phyloP scores from a whole-genome alignment of 495 filamentous ascomycete genomes.

The Trypethelium eluteriae region DNA sequence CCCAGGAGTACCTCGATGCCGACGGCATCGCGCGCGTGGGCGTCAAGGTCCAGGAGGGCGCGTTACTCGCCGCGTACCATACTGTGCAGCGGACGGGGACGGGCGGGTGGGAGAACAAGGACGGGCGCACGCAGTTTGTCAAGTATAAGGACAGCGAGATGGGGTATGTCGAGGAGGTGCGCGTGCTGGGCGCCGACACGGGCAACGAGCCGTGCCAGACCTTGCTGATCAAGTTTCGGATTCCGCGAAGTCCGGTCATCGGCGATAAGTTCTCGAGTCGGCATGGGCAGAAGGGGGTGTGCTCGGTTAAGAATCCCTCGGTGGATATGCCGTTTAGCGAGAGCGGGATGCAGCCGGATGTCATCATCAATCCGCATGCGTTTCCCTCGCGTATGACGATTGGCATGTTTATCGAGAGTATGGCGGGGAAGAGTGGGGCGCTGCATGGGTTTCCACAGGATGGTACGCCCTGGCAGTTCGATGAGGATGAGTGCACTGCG shows the following conservation, averaged over 20 bases:
- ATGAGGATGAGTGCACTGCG: slow-evolving; percentile 78
- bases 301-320: slow-evolving; percentile 91
- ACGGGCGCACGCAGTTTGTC: slow-evolving; percentile 72
- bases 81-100: slow-evolving; percentile 66
- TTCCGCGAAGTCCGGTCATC: slow-evolving; percentile 84
- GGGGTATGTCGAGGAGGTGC: slow-evolving; percentile 86
- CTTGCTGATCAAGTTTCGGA: slow-evolving; percentile 83
- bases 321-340: slow-evolving; percentile 97
- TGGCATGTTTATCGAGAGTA: slow-evolving; percentile 96
- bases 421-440: slow-evolving; percentile 89
- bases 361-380: slow-evolving; percentile 99
- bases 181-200: slow-evolving; percentile 72
- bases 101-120: slow-evolving; percentile 55
- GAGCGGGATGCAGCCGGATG: slow-evolving; percentile 89
- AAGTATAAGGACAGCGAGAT: slow-evolving; percentile 86
- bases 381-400: slow-evolving; percentile 99
- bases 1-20: slow-evolving; percentile 63
- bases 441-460: slow-evolving; percentile 93
- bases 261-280: slow-evolving; percentile 98
- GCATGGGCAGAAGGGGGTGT: slow-evolving; percentile 96
- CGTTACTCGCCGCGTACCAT: slow-evolving; percentile 80
- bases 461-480: slow-evolving; percentile 84
- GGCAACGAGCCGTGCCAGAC: slow-evolving; percentile 76
- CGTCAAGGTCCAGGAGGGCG: slow-evolving; percentile 64
- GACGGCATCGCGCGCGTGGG: slow-evolving; percentile 83